Conservation (phyloP, 139 green algal genomes). For the Micractinium conductrix region DNA sequence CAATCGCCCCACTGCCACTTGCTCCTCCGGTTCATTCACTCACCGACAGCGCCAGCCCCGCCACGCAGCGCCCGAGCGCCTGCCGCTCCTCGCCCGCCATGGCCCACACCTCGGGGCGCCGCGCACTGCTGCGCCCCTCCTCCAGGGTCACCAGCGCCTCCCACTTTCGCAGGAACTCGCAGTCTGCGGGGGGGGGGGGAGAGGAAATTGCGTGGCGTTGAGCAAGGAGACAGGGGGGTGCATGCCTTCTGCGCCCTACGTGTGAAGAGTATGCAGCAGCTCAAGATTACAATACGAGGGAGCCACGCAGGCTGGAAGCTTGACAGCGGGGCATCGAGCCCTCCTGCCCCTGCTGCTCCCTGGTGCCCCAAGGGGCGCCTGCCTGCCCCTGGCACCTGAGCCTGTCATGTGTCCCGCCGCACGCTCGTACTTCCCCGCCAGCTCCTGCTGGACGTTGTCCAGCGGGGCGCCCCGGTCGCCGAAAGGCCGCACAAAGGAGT, state of each 20-base stretch:
- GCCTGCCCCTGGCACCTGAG: background rate
- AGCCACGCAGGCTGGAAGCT: background rate
- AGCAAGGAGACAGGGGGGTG: background rate
- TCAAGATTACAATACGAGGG: background rate
- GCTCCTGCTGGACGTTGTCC: slow-evolving; percentile 26
- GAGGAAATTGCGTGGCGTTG: background rate
- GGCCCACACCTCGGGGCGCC: slow-evolving; percentile 71
- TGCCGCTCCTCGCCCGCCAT: slow-evolving; percentile 66
- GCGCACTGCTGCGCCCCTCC: slow-evolving; percentile 42
- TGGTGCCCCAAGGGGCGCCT: background rate
- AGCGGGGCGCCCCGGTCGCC: slow-evolving; percentile 25
- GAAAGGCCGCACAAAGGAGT: slow-evolving; percentile 46
- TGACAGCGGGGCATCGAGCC: background rate
- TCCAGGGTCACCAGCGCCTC: slow-evolving; percentile 75
- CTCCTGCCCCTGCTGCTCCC: background rate
- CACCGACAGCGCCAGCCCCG: slow-evolving; percentile 39
- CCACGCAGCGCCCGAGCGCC: slow-evolving; percentile 61
- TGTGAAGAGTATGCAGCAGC: background rate
- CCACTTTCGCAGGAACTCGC: slow-evolving; percentile 76
- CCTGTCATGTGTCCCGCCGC: slow-evolving; percentile 47
- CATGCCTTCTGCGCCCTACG: background rate
- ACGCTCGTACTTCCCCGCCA: slow-evolving; percentile 22
- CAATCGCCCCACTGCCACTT: too few species aligned
- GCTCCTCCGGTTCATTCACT: too few species aligned
- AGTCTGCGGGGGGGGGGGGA: slow-evolving; percentile 16